A percentile compares a stretch with the other conserved stretches of the same genome.
phyloP scores from a whole-genome alignment of 2,329 filamentous ascomycete genomes.

The Coniochaeta sp. region DNA sequence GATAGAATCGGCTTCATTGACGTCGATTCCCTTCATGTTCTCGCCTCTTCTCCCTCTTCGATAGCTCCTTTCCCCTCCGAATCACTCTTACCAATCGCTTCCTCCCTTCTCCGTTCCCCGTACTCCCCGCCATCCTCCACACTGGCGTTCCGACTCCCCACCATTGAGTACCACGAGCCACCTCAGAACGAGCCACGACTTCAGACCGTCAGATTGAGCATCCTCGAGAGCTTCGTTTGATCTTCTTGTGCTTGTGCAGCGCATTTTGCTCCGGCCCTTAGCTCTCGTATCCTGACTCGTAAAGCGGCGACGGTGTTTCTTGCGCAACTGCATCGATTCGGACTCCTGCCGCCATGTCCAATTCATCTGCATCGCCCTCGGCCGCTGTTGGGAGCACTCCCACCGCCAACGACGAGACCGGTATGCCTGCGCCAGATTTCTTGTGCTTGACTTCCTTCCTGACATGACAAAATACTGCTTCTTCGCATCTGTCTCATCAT shows the following conservation, averaged over 20 bases:
- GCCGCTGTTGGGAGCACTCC: slow-evolving; percentile 11
- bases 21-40: neutral
- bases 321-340: neutral
- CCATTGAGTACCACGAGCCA: neutral
- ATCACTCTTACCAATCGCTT: neutral
- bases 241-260: neutral
- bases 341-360: slow-evolving; percentile 15
- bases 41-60: neutral
- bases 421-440: slow-evolving; percentile 10
- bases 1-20: neutral
- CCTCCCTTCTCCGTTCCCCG: neutral
- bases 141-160: neutral
- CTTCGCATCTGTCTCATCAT: neutral
- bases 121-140: slow-evolving; percentile 1
- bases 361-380: slow-evolving; percentile 15
- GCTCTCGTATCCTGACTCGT: neutral
- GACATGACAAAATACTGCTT: neutral
- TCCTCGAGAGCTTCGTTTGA: neutral
- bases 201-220: neutral
- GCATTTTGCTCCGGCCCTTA: neutral
- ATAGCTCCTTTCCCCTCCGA: neutral
- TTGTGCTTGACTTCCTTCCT: neutral
- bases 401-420: slow-evolving; percentile 17
- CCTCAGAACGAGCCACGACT: neutral
- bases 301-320: neutral